phyloP scores from a whole-genome alignment of 2,329 filamentous ascomycete species.

The Arthrocladium fulminans region DNA sequence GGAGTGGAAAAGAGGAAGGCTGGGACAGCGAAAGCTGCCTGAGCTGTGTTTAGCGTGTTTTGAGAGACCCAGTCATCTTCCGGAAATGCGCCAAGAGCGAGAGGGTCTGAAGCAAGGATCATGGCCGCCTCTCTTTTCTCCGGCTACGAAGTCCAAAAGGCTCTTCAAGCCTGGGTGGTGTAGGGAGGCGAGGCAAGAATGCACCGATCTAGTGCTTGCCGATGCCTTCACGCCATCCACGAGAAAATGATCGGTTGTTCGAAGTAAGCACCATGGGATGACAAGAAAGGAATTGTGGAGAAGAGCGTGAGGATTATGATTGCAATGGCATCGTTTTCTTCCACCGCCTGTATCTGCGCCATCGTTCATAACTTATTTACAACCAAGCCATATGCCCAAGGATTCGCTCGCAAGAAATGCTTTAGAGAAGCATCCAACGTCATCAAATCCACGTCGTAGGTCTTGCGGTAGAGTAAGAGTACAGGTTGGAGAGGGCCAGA shows the following conservation, averaged over 20 bases:
- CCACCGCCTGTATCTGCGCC: conserved; percentile 4
- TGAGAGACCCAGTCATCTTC: conserved; percentile 16
- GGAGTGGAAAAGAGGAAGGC: conserved; percentile 21
- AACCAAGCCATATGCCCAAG: conserved; percentile 3
- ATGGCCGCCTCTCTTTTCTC: neutral
- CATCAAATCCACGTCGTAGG: conserved; percentile 5
- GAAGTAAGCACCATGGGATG: no score
- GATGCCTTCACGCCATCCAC: no score
- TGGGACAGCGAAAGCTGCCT: conserved; percentile 17
- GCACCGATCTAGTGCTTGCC: no score
- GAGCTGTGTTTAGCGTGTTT: conserved; percentile 10
- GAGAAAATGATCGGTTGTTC: no score
- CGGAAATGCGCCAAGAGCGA: conserved; percentile 12
- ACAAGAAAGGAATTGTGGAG: neutral
- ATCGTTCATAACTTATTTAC: conserved; percentile 4
- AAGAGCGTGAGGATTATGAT: conserved; percentile 8
- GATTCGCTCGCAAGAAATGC: conserved; percentile 6
- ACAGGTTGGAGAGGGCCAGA: conserved; percentile 10
- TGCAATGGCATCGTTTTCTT: neutral
- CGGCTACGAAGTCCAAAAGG: neutral
- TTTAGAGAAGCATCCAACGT: conserved; percentile 1
- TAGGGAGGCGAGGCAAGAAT: no score
- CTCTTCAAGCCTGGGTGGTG: no score
- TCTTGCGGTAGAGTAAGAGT: conserved; percentile 1
- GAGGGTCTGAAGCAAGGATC: conserved; percentile 20